phyloP scores from a whole-genome alignment of 768 basidiomycete species.

The Pisolithus sp. region DNA sequence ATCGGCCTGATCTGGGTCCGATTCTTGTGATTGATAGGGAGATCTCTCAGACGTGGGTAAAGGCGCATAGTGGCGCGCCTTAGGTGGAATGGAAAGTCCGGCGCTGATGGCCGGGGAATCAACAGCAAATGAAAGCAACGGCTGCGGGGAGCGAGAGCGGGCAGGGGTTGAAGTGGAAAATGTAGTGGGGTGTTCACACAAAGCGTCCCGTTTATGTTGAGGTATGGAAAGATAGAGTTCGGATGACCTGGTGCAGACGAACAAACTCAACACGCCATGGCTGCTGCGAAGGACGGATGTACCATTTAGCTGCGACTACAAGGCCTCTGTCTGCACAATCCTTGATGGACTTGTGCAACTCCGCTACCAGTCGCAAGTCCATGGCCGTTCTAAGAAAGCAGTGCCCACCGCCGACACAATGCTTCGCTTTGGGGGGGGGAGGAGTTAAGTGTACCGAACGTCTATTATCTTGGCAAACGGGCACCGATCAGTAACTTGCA shows the following conservation, averaged over 20 bases:
- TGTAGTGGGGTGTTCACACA: conserved; percentile 20
- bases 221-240: conserved; percentile 65
- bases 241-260: conserved; percentile 51
- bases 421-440: not conserved
- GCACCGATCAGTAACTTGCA: too few relatives aligned
- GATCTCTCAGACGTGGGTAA: conserved; percentile 5
- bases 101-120: conserved; percentile 21
- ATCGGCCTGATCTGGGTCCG: conserved; percentile 52
- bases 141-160: conserved; percentile 37
- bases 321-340: conserved; percentile 75
- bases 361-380: conserved; percentile 47
- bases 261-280: conserved; percentile 9
- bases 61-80: conserved; percentile 7
- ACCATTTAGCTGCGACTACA: conserved; percentile 73
- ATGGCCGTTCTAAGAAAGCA: conserved; percentile 17
- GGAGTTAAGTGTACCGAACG: too few relatives aligned
- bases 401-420: not conserved
- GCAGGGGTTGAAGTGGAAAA: conserved; percentile 61
- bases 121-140: conserved; percentile 30
- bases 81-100: conserved; percentile 29
- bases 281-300: conserved; percentile 15
- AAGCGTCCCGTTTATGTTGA: conserved; percentile 35
- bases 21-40: conserved; percentile 32
- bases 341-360: conserved; percentile 54
- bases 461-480: too few relatives aligned